Evolutionary conservation across 2,329 filamentous ascomycete genomes (phyloP), one percentile per base, ranked within the genome.

Genomic region (Apiospora arundinis): DNA sequence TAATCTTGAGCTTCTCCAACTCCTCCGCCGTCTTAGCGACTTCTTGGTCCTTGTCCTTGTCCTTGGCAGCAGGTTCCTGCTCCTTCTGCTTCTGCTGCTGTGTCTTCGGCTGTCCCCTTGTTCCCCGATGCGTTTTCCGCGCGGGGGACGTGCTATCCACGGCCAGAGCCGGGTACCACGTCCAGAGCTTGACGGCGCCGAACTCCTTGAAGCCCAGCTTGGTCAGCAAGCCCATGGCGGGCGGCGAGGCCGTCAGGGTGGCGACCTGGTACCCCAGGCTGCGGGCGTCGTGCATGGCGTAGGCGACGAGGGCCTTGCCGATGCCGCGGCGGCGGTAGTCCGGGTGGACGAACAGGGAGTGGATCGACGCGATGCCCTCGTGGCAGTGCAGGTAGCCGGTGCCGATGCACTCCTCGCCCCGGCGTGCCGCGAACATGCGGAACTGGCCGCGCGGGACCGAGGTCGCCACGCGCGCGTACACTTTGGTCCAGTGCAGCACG

Each of bases 361-460:
- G 73, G 48, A 74, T 69, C 1, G 73, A 67, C 18, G 73, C 72
- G 16, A 73, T 48, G 28, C 72, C 73, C 12, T 66, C 68, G 66
- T 69, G 72, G 66, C 70, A 67, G 56, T 74, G 73, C 37, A 74
- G 40, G 49, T 71, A 73, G 40, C 72, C 70, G 8, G 72, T 73
- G 14, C 71, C 73, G 18, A 72, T 60, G 37, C 37, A 16, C 44
- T 32, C 25, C 28, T 18, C 28, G 37, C 40, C 52, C 11, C 21
- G 18, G 21, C 32, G 23, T 21, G 71, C 72, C 11, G 69, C 71
- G 48, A 72, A 73, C 73, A 74, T 73, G 44, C 70, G 48, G 69
- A 74, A 74, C 68, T 74, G 73, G 18, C 69, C 56, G 5, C 67
- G 40, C 14, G 71, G 69, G 23, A 74, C 70, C n/a, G 67, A 42